A percentile compares a stretch with the other conserved stretches of the same genome.
These are phyloP conservation scores for Micractinium sp. DNA, from an alignment of 139 green algal species.

Conservation along the genomic window DNA sequence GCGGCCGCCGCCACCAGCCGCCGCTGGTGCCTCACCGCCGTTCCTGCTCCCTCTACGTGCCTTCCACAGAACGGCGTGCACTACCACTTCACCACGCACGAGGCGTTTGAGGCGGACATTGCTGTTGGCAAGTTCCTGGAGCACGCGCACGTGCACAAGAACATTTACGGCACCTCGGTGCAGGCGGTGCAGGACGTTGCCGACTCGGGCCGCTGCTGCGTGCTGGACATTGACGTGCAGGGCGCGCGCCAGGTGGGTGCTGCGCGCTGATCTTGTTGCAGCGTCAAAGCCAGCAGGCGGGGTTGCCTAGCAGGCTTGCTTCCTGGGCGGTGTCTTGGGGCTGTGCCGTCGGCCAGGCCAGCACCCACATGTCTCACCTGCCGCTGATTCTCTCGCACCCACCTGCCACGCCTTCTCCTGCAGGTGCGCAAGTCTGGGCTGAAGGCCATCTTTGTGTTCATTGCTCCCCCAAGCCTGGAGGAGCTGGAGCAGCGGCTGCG, in stretches of 20 bases:
- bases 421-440: constrained; percentile 55
- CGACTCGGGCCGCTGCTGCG: constrained; percentile 62
- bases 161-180: constrained; percentile 86
- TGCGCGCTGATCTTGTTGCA: background rate
- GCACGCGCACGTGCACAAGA: constrained; percentile 85
- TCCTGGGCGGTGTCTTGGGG: no score
- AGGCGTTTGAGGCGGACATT: constrained; percentile 78
- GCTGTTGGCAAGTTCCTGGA: constrained; percentile 81
- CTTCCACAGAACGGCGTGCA: constrained; percentile 71
- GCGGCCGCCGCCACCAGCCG: background rate
- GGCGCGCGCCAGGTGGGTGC: constrained; percentile 51
- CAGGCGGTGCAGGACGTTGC: constrained; percentile 72
- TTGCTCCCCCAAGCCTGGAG: constrained; percentile 77
- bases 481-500: constrained; percentile 80
- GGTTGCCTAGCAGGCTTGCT: no score
- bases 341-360: background rate
- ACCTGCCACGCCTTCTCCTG: background rate
- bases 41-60: background rate
- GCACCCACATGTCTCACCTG: background rate
- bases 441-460: constrained; percentile 85
- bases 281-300: no score
- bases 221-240: constrained; percentile 92
- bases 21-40: background rate
- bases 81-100: constrained; percentile 83
- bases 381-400: background rate